phyloP scores from a whole-genome alignment of 352 stramenopile genomes.

The Pythium aquatile region DNA sequence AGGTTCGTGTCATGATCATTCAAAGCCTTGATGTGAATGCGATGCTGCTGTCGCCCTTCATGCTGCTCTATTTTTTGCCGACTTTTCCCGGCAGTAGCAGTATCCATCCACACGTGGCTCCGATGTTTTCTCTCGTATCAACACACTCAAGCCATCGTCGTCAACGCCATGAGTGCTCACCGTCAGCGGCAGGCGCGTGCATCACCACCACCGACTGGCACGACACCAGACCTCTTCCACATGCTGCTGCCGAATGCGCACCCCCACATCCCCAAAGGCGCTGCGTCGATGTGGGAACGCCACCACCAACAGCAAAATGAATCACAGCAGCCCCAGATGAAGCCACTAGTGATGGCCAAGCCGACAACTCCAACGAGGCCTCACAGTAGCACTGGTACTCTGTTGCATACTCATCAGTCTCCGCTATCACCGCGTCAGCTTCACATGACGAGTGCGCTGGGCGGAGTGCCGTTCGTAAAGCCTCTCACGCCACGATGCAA shows the following conservation, averaged over 20 bases:
- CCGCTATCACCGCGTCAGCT: neutral
- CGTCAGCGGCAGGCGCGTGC: constrained; percentile 5
- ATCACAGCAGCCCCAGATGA: neutral
- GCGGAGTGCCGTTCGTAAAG: neutral
- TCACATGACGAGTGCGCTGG: neutral
- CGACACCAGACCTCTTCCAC: constrained; percentile 29
- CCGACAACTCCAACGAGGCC: constrained; percentile 11
- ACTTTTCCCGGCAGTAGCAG: neutral
- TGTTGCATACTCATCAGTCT: neutral
- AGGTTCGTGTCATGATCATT: too few species aligned
- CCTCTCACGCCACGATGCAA: constrained; percentile 6
- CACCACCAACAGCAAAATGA: constrained; percentile 34
- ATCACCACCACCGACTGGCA: neutral
- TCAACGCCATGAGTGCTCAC: neutral
- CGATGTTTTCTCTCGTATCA: too few species aligned
- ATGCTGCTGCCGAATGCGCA: constrained; percentile 42
- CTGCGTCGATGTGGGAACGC: constrained; percentile 34
- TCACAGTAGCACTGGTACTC: constrained; percentile 10
- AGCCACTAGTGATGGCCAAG: neutral
- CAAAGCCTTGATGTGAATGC: neutral
- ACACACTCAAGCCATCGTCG: neutral
- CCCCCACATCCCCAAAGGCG: constrained; percentile 27
- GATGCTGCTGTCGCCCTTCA: neutral
- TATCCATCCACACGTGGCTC: too few species aligned
- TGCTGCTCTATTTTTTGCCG: constrained; percentile 6